Conservation (phyloP, 306 rosid genomes). For the Cucumis melo region DNA sequence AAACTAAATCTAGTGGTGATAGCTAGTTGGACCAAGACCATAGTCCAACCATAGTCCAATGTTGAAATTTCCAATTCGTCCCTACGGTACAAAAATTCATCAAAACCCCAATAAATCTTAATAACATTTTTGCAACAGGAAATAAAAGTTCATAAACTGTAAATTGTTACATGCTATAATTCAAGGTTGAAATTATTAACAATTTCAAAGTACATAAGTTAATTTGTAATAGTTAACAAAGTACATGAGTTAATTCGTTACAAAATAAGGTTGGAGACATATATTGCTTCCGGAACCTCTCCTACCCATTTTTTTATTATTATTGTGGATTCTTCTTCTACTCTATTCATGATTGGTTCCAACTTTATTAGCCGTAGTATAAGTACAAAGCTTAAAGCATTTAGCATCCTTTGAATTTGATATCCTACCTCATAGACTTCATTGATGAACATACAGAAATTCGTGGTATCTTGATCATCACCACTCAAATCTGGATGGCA, state of each 20-base stretch:
- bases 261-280: no score
- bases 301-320: no score
- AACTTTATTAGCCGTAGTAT: background rate
- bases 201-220: no score
- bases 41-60: no score
- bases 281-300: background rate
- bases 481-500: constrained; percentile 98
- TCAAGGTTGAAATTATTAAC: no score
- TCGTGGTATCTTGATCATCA: constrained; percentile 57
- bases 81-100: no score
- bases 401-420: constrained; percentile 3
- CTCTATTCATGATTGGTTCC: background rate
- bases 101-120: background rate
- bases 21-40: background rate
- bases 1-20: background rate
- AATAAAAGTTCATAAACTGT: no score
- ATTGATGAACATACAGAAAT: constrained; percentile 84
- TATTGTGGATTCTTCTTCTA: background rate
- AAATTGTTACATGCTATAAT: background rate
- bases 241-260: background rate
- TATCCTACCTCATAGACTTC: constrained; percentile 74
- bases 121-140: background rate
- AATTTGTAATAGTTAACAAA: background rate
- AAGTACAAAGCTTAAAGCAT: constrained; percentile 4
- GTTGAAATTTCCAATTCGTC: no score